These are phyloP conservation scores for Capsella bursapastoris DNA, from an alignment of 345 rosid species.

Conservation along the genomic window DNA sequence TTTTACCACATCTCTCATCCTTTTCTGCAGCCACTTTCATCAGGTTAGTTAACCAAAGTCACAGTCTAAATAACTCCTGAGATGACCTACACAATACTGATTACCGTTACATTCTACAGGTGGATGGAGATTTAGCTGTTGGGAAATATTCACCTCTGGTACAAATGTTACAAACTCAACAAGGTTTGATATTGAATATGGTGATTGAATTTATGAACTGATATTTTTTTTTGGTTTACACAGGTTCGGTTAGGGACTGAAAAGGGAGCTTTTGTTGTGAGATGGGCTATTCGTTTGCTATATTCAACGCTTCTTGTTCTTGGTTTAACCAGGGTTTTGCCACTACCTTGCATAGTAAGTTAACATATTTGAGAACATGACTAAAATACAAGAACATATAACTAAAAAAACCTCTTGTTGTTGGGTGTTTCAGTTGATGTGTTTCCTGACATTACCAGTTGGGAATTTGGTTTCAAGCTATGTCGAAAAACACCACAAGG, in stretches of 20 bases:
- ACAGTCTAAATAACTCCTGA: background rate
- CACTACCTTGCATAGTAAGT: conserved; percentile 74
- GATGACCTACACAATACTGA: background rate
- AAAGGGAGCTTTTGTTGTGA: conserved; percentile 61
- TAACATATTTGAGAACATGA: conserved; percentile 14
- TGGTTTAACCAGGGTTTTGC: conserved; percentile 63
- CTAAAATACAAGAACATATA: background rate
- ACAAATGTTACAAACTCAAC: conserved; percentile 6
- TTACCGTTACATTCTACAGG: conserved; percentile 44
- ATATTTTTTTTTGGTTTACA: conserved; percentile 5
- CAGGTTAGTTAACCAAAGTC: conserved; percentile 52
- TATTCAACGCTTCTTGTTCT: conserved; percentile 57
- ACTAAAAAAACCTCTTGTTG: background rate
- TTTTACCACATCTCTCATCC: conserved; percentile 81
- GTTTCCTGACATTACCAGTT: conserved; percentile 73
- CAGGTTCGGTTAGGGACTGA: conserved; percentile 83
- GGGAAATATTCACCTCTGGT: conserved; percentile 93
- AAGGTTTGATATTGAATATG: background rate
- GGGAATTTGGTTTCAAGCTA: conserved; percentile 66
- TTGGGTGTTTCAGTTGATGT: conserved; percentile 57
- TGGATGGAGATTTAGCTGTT: conserved; percentile 72
- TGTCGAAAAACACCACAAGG: conserved; percentile 80
- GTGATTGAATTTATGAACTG: background rate
- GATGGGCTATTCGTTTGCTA: conserved; percentile 50
- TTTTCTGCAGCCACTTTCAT: conserved; percentile 94